Evolutionary conservation across 768 basidiomycete genomes (phyloP).

Genomic region (Cystofilobasidium macerans): DNA sequence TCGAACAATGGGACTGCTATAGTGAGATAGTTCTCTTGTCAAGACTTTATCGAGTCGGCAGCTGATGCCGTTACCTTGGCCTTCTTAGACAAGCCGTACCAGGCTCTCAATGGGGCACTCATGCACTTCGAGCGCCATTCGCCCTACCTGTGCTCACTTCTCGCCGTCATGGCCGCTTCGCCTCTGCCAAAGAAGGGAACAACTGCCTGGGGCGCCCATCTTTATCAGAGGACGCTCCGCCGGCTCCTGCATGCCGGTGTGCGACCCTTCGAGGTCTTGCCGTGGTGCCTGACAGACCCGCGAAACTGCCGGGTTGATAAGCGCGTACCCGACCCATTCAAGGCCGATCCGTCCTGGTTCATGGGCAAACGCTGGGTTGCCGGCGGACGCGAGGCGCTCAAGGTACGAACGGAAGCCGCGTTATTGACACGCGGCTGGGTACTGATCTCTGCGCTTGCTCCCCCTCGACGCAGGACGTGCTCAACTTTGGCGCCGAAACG

Average conservation of each 20-base stretch:
- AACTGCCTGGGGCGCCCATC: slow-evolving; percentile 85
- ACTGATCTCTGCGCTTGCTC: neutral
- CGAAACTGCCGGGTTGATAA: slow-evolving; percentile 86
- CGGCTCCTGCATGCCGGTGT: slow-evolving; percentile 60
- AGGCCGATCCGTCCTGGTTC: slow-evolving; percentile 48
- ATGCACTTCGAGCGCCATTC: slow-evolving; percentile 87
- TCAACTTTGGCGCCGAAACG: slow-evolving; percentile 44
- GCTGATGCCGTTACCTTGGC: neutral
- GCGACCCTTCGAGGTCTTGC: slow-evolving; percentile 80
- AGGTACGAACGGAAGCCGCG: neutral
- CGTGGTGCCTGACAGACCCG: slow-evolving; percentile 89
- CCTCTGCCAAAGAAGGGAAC: slow-evolving; percentile 61
- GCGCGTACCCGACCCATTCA: slow-evolving; percentile 83
- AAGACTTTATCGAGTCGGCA: too few species aligned
- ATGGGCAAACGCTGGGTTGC: slow-evolving; percentile 51
- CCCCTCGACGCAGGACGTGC: neutral
- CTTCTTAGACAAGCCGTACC: slow-evolving; percentile 55
- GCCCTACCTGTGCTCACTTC: slow-evolving; percentile 93
- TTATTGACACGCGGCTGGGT: neutral
- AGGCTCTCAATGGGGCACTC: slow-evolving; percentile 79
- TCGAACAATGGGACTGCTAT: slow-evolving; percentile 98
- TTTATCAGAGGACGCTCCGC: slow-evolving; percentile 86
- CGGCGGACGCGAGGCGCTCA: slow-evolving; percentile 42
- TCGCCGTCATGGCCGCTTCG: slow-evolving; percentile 73
- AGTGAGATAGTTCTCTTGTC: slow-evolving; percentile 45